Base-by-base conservation (phyloP, 108 stramenopile species). In the Cyclotella choctawhatcheeana region DNA sequence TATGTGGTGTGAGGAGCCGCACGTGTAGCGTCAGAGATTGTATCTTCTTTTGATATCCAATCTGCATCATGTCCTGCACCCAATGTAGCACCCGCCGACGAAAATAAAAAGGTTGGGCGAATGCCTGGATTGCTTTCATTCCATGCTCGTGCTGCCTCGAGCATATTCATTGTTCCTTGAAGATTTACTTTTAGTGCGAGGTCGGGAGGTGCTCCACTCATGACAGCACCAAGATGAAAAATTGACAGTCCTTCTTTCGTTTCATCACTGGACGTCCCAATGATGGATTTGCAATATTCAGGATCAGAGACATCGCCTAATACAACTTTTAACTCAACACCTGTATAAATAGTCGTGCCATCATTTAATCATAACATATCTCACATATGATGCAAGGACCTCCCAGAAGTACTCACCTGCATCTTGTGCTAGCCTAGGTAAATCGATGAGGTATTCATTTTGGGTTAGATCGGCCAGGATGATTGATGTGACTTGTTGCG, bases 1-100 rank as follows among this genome's bases (percentile, higher is more conserved):
- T 88, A 88, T 18, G 84, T 85, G 6, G 87, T 88, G 44, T 85
- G 85, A 24, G 87, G 87, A 12, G 84, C 72, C 14, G 83, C 82
- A 2, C 85, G 75, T 5, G 79, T 75, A 6, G 83, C 71, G 58
- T 88, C 87, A n/a, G 69, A 72, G 30, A 88, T 83, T 13, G 63
- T 70, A 32, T 81, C 84, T n/a, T 64, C 25, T 22, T 74, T 71
- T 0, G 43, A 2, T 21, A 87, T 61, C 75, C 84, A 85, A 48
- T 87, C 86, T 30, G 77, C 71, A 13, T 51, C 52, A 17, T 77
- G 80, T 4, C 83, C 83, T 0, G 83, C 47, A 21, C 87, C 87
- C 26, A 86, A 37, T 0, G 73, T 84, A 16, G 87, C 84, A 3
- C 85, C 84, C 3, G 87, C 85, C 17, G 80, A 82, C 0, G 87